Base-by-base conservation (phyloP, 441 rosid species). In the Bocquillonia castaneifolia region DNA sequence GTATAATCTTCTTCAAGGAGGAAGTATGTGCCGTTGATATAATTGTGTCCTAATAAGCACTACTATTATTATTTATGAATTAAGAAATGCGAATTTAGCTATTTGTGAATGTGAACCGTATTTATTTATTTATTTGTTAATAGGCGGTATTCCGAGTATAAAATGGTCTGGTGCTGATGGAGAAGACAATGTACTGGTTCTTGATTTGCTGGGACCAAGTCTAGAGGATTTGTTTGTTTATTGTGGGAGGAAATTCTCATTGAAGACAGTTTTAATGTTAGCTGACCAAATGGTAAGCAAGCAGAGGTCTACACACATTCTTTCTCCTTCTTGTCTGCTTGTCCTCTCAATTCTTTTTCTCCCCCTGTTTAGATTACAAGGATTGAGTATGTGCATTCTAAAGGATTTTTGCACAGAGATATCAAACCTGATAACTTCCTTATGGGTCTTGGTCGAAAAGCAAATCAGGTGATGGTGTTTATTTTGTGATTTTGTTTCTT, bases 371-470 rank as follows among this genome's bases (percentile, higher is more conserved):
- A 93, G 98, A 83, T 93, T 32, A 83, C 98, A 25, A 89, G 98
- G 75, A 89, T 91, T 69, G 97, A 89, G 48, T 91, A 79, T 73
- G 89, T 86, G 55, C 96, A 93, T 74, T 88, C 97, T 7, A 93
- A 88, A 80, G 96, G 97, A 29, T 91, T 86, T 81, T 79, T 93
- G 65, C 97, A 91, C 71, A 86, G 97, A 82, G 97, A 91, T 73
- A 91, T 93, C 32, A 91, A 91, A 65, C 98, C 98, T 0, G 98
- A 93, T 82, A 91, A 93, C 85, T 93, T 91, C 51, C 93, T 93
- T 63, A 93, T 93, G 97, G 98, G 97, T 48, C 86, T 91, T 39
- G 94, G 95, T 17, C 84, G 93, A 20, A 91, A 90, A 81, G 99
- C 99, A 42, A 90, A 87, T 81, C 98, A 92, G 97, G 97, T 86